A percentile compares a stretch with the other conserved stretches of the same genome.
Conservation (phyloP, 2,329 filamentous ascomycete species). For the Curvularia hawaiiensis region DNA sequence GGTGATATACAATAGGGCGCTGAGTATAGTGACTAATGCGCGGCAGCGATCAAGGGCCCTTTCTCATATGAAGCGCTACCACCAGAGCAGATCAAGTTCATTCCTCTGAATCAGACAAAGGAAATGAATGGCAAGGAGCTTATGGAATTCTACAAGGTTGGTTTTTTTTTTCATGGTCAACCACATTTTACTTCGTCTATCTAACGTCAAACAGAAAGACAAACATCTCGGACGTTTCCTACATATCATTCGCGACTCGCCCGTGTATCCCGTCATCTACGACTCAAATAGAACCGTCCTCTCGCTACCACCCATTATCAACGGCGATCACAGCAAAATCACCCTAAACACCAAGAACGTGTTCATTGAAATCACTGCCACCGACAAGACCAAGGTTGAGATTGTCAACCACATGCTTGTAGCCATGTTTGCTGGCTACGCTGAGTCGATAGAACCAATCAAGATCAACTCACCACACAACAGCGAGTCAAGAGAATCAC, state of each 20-base stretch:
- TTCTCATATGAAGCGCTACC: constrained; percentile 95
- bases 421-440: constrained; percentile 96
- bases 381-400: constrained; percentile 93
- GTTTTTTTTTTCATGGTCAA: constrained; percentile 10
- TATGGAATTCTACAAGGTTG: constrained; percentile 86
- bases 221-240: constrained; percentile 89
- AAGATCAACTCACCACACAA: constrained; percentile 94
- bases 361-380: constrained; percentile 96
- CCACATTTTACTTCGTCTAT: background rate
- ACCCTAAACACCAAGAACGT: constrained; percentile 88
- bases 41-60: constrained; percentile 74
- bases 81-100: constrained; percentile 91
- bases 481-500: constrained; percentile 77
- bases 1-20: constrained; percentile 7
- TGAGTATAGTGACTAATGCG: constrained; percentile 20
- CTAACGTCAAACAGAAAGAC: constrained; percentile 67
- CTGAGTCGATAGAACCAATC: constrained; percentile 91
- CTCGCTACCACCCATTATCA: constrained; percentile 97
- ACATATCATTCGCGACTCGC: constrained; percentile 91
- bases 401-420: constrained; percentile 96
- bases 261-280: constrained; percentile 94
- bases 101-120: constrained; percentile 87
- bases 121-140: constrained; percentile 85
- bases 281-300: constrained; percentile 86
- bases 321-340: constrained; percentile 96